A percentile compares a stretch with the other conserved stretches of the same genome.
Evolutionary conservation across 306 rosid genomes (phyloP).

Genomic region (Vigna angularis): DNA sequence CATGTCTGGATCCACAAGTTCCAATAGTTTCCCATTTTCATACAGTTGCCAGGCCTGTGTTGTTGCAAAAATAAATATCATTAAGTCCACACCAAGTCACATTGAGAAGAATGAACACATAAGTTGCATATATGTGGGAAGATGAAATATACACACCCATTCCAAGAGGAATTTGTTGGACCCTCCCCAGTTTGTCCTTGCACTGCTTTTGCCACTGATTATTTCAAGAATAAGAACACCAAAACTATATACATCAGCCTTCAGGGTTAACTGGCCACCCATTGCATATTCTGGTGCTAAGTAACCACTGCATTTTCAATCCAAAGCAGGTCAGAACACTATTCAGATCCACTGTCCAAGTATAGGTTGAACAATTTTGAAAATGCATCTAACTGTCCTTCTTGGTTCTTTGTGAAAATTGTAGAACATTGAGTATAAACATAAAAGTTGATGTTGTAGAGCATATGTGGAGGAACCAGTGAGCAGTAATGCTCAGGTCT

Average conservation of each 20-base stretch:
- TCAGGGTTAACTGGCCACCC: constrained; percentile 91
- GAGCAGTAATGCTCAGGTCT: not conserved
- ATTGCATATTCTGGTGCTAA: constrained; percentile 97
- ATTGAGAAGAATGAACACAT: not conserved
- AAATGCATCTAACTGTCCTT: not conserved
- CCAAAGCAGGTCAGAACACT: constrained; percentile 40
- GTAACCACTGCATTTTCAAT: constrained; percentile 72
- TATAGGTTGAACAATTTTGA: constrained; percentile 16
- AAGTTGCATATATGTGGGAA: constrained; percentile 13
- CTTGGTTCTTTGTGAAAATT: not conserved
- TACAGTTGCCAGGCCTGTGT: constrained; percentile 95
- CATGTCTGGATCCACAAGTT: constrained; percentile 76
- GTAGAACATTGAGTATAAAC: not conserved
- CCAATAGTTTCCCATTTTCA: constrained; percentile 76
- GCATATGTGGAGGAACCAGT: not conserved
- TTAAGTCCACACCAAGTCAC: not conserved
- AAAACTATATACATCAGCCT: constrained; percentile 95
- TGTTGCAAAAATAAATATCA: constrained; percentile 19
- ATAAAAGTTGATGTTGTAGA: not conserved
- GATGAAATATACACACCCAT: constrained; percentile 61
- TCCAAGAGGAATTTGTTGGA: constrained; percentile 73
- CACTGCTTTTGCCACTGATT: constrained; percentile 78
- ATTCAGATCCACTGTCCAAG: constrained; percentile 12
- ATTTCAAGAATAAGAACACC: constrained; percentile 90
- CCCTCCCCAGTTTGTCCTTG: constrained; percentile 74